Percentiles rank a stretch among this genome's conserved stretches.
Conservation (phyloP, 805 yeast species). For the Ogataea naganishii region DNA sequence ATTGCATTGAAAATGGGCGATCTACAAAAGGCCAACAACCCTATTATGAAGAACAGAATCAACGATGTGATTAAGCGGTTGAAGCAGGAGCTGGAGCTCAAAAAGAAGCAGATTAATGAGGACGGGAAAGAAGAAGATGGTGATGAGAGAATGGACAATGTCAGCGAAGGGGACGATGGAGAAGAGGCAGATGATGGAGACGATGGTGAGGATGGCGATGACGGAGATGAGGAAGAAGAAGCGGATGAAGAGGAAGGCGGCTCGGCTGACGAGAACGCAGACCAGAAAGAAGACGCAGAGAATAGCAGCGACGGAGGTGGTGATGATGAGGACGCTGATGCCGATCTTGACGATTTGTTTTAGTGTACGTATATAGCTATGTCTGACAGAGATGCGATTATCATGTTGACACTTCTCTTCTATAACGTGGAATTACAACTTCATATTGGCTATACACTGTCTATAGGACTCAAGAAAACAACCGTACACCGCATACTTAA, state of each 20-base stretch:
- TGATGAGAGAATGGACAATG: constrained; percentile 11
- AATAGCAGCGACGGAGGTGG: constrained; percentile 14
- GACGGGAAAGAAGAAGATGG: constrained; percentile 14
- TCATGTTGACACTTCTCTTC: no score
- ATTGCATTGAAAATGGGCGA: constrained; percentile 68
- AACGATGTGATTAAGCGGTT: constrained; percentile 71
- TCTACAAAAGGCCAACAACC: constrained; percentile 66
- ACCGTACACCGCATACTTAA: no score
- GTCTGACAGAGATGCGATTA: not conserved
- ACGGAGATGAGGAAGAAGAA: constrained; percentile 18
- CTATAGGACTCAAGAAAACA: no score
- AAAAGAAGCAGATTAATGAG: constrained; percentile 53
- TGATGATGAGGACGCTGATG: constrained; percentile 23
- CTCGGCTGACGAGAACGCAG: constrained; percentile 13
- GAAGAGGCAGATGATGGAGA: constrained; percentile 10
- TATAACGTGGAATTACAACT: no score
- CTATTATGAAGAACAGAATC: constrained; percentile 81
- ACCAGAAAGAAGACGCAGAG: constrained; percentile 13
- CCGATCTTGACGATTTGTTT: constrained; percentile 21
- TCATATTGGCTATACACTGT: no score
- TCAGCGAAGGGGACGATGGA: constrained; percentile 8
- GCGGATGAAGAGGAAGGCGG: constrained; percentile 15
- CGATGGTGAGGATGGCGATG: constrained; percentile 10
- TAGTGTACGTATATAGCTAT: constrained; percentile 2
- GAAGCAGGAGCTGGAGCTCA: constrained; percentile 73